Conservation (phyloP, 805 yeast genomes). For the Suhomyces faveliae region DNA sequence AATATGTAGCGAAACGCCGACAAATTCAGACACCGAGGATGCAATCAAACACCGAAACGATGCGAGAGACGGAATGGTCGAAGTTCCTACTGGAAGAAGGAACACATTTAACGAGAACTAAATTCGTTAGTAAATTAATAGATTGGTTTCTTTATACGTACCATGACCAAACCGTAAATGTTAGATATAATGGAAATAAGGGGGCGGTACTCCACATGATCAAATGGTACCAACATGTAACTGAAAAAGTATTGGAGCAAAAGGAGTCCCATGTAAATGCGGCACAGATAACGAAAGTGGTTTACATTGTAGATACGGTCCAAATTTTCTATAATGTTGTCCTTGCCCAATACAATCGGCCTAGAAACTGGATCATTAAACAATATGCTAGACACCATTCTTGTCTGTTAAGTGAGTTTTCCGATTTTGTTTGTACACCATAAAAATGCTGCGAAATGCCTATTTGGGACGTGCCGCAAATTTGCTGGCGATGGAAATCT, state of each 20-base stretch:
- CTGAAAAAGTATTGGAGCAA: slow-evolving; percentile 29
- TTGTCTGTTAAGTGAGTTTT: neutral
- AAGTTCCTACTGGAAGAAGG: slow-evolving; percentile 23
- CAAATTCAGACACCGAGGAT: neutral
- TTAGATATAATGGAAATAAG: slow-evolving; percentile 20
- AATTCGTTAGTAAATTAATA: neutral
- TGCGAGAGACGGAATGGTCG: slow-evolving; percentile 10
- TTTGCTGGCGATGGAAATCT: neutral
- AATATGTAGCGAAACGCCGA: slow-evolving; percentile 16
- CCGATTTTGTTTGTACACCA: neutral
- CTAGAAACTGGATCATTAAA: neutral
- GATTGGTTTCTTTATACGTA: neutral
- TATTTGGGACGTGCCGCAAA: neutral
- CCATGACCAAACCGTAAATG: slow-evolving; percentile 14
- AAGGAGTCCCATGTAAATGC: slow-evolving; percentile 21
- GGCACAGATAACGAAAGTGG: slow-evolving; percentile 11
- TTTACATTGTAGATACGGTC: slow-evolving; percentile 16
- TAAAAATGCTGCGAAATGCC: neutral
- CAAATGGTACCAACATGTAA: slow-evolving; percentile 34
- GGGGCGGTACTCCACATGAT: slow-evolving; percentile 33
- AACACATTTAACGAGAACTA: slow-evolving; percentile 20
- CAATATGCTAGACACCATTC: slow-evolving; percentile 1
- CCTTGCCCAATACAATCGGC: neutral
- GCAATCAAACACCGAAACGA: neutral
- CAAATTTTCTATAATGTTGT: neutral